Percentiles rank a stretch among this genome's conserved stretches.
Conservation (phyloP, 176 grass and related monocot species). For the Aegilops longissima region DNA sequence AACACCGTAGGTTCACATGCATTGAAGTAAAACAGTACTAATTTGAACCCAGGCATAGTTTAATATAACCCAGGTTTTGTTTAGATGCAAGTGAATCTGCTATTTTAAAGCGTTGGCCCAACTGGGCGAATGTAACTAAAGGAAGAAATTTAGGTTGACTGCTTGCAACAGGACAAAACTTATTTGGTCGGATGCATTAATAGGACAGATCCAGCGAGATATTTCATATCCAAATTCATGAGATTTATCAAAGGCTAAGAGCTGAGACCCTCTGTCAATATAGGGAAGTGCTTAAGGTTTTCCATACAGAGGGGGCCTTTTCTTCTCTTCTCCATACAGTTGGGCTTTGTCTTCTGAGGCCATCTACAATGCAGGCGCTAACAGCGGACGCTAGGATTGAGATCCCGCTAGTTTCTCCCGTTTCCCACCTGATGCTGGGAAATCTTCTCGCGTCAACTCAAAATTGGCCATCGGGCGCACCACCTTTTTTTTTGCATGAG, state of each 20-base stretch:
- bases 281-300: not conserved
- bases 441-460: no score
- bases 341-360: not conserved
- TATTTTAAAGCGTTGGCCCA: not conserved
- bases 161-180: no score
- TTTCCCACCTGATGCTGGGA: no score
- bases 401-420: no score
- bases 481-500: no score
- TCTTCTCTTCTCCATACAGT: not conserved
- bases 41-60: not conserved
- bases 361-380: not conserved
- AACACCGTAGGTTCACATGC: not conserved
- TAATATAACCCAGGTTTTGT: not conserved
- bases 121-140: not conserved
- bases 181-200: not conserved
- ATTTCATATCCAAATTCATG: conserved; percentile 1
- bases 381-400: no score
- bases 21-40: not conserved
- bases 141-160: not conserved
- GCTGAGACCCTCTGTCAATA: not conserved
- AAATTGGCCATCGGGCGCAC: no score
- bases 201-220: not conserved
- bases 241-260: not conserved
- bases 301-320: not conserved
- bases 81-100: not conserved